Evolutionary conservation across 2,329 filamentous ascomycete genomes (phyloP).

Genomic region (Cladosporium velox): DNA sequence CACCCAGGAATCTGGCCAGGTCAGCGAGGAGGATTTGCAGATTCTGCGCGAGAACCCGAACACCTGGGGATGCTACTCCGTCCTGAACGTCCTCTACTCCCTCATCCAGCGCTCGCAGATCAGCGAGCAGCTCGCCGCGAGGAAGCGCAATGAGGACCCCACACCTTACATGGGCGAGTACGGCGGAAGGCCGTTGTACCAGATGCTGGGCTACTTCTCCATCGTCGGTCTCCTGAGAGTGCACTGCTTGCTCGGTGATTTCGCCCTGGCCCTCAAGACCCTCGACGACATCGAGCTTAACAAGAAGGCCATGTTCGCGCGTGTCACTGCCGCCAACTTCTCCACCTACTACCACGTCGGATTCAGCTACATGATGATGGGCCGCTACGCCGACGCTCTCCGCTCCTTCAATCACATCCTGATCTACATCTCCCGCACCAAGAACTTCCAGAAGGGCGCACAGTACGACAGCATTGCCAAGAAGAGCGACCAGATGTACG

Average conservation of each 20-base stretch:
- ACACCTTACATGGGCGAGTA: conserved; percentile 90
- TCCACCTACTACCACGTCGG: conserved; percentile 99
- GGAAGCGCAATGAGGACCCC: conserved; percentile 91
- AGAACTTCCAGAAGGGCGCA: conserved; percentile 99
- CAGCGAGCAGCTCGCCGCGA: conserved; percentile 91
- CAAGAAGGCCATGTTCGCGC: conserved; percentile 99
- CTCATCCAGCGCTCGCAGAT: conserved; percentile 98
- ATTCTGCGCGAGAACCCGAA: conserved; percentile 95
- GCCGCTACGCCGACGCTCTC: conserved; percentile 97
- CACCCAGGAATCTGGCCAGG: conserved; percentile 52
- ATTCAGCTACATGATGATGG: conserved; percentile 99
- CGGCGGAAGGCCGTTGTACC: conserved; percentile 88
- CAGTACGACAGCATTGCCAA: conserved; percentile 99
- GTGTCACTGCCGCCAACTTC: conserved; percentile 99
- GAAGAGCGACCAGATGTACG: conserved; percentile 99
- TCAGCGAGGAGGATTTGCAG: conserved; percentile 89
- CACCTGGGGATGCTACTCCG: conserved; percentile 99
- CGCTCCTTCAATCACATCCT: conserved; percentile 99
- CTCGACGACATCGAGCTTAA: conserved; percentile 99
- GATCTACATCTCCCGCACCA: conserved; percentile 96
- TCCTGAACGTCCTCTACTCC: conserved; percentile 98
- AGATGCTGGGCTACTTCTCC: conserved; percentile 99
- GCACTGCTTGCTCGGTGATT: conserved; percentile 94
- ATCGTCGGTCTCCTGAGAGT: conserved; percentile 96
- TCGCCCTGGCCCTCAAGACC: conserved; percentile 96